These are phyloP conservation scores for Kluyveromyces dobzhanskii DNA, from an alignment of 805 yeast genomes.

Conservation along the genomic window DNA sequence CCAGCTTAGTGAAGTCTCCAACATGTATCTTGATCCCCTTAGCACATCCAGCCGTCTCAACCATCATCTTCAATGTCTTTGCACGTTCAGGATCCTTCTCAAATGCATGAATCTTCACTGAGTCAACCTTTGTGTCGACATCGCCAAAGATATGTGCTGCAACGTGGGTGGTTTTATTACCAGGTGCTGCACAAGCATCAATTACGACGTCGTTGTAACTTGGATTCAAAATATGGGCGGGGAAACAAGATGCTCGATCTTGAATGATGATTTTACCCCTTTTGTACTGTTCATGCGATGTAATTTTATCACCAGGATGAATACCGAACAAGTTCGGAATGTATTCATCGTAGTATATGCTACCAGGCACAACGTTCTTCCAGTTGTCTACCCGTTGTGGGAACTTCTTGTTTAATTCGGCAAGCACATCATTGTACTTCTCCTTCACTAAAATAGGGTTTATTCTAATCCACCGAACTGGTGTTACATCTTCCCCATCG, in stretches of 20 bases:
- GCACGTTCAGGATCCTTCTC: conserved; percentile 78
- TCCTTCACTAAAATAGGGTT: conserved; percentile 50
- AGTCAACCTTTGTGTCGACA: conserved; percentile 6
- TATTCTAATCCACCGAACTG: conserved; percentile 72
- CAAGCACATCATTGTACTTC: conserved; percentile 18
- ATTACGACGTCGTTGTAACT: conserved; percentile 54
- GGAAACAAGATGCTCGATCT: conserved; percentile 95
- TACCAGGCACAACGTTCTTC: conserved; percentile 42
- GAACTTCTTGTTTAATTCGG: conserved; percentile 24
- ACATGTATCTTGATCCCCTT: conserved; percentile 39
- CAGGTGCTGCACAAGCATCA: conserved; percentile 98
- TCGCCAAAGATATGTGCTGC: conserved; percentile 42
- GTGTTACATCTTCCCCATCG: conserved; percentile 48
- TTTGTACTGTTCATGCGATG: conserved; percentile 59
- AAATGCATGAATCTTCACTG: conserved; percentile 58
- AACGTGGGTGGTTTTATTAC: conserved; percentile 91
- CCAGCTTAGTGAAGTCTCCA: conserved; percentile 37
- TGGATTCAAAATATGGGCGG: conserved; percentile 74
- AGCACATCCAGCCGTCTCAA: conserved; percentile 62
- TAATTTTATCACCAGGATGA: conserved; percentile 64
- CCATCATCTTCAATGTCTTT: conserved; percentile 64
- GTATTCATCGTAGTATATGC: conserved; percentile 61
- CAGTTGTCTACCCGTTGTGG: conserved; percentile 39
- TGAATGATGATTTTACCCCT: conserved; percentile 81
- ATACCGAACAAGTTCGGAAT: conserved; percentile 77